Evolutionary conservation across 495 filamentous ascomycete genomes (phyloP), one percentile per base, ranked within the genome.

Genomic region (Baudoinia panamericana): DNA sequence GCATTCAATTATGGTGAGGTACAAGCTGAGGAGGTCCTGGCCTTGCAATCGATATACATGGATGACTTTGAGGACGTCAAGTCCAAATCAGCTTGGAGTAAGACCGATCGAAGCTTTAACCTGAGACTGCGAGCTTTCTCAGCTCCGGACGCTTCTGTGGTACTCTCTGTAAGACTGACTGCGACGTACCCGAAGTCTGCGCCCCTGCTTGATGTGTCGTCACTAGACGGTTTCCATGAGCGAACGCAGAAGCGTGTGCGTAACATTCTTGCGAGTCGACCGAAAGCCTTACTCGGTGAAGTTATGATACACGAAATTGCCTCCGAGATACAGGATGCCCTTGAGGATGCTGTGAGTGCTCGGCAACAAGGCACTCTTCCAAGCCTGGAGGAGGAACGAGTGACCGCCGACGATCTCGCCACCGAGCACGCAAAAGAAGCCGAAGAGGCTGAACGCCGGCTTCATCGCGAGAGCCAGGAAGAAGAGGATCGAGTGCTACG

Each of bases 281-380:
- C 83, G 3, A 84, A 74, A 47, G 64, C 75, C 20, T 66, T 88
- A 8, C 64, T 85, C 13, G 82, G 80, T 2, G 73, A 80, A 45
- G 80, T 84, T 35, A 95, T 97, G 87, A 84, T 97, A 10, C 78
- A 82, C 57, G 82, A 85, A 41, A 70, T 97, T 26, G 82, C 83
- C 7, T 72, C 80, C 34, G 75, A 78, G 4, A 76, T 95, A 30
- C 78, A 83, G 43, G 90, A 96, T 46, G 74, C 87, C 13, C 64
- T 97, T 15, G 86, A 96, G 55, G 83, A 92, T 60, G 84, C 82
- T 15, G 80, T 83, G 7, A 68, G 79, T 49, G 73, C 73, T 20
- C 77, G 76, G 45, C 79, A 76, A 30, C 70, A 78, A 34, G 66
- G 74, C 39, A 71, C 84, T 34, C 60, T 94, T 8, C 86, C 85